phyloP scores from a whole-genome alignment of 345 rosid genomes.

The Syzygium aqueum region DNA sequence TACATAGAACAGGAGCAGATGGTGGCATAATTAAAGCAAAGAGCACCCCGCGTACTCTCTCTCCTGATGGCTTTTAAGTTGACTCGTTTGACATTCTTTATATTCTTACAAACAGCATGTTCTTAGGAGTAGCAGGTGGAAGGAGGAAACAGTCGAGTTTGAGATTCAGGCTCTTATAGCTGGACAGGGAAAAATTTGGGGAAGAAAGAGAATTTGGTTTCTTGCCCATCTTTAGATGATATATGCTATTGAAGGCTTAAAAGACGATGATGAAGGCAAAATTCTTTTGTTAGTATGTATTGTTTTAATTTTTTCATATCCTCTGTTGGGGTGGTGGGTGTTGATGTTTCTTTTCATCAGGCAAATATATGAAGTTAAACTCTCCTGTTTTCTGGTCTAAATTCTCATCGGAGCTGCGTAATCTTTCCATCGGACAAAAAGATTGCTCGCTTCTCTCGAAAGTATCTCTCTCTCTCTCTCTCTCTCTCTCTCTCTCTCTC shows the following conservation, averaged over 20 bases:
- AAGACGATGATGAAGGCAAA: background rate
- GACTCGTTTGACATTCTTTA: constrained; percentile 1
- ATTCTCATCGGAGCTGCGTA: background rate
- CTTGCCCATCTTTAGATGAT: background rate
- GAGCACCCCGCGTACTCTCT: background rate
- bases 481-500: background rate
- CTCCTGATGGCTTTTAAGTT: background rate
- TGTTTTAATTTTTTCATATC: background rate
- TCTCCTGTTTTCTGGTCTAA: background rate
- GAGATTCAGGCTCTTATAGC: background rate
- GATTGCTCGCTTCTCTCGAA: too few relatives aligned
- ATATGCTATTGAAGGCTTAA: background rate
- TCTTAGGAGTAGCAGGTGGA: background rate
- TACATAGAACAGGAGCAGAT: constrained; percentile 8
- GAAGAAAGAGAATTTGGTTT: background rate
- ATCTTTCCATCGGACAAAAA: background rate
- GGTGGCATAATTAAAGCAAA: constrained; percentile 1
- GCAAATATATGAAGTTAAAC: background rate
- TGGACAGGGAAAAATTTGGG: background rate
- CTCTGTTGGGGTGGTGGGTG: background rate
- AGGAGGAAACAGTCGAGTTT: background rate
- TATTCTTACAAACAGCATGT: background rate
- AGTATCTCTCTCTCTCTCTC: background rate
- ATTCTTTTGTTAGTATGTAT: background rate
- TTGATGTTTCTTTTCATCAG: background rate